These are phyloP conservation scores for Ganoderma multipileum DNA, from an alignment of 1,284 basidiomycete species.

Conservation along the genomic window DNA sequence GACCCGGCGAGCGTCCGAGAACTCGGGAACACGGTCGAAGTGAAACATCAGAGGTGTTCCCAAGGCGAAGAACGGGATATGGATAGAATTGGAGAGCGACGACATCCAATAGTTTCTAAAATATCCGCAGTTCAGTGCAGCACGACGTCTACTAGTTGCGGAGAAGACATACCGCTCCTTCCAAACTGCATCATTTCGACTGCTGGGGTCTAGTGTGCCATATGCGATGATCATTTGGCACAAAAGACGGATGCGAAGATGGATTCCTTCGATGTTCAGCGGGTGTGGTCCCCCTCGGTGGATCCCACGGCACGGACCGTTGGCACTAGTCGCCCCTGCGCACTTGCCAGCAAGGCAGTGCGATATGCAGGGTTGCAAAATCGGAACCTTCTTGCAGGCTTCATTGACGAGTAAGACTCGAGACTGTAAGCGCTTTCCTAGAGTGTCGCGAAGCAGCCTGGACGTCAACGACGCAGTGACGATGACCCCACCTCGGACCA, in stretches of 20 bases:
- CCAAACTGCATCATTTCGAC: not conserved
- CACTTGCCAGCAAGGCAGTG: not conserved
- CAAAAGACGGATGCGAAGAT: not conserved
- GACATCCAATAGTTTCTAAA: not conserved
- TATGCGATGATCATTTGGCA: not conserved
- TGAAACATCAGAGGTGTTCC: slow-evolving; percentile 4
- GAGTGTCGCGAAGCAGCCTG: not conserved
- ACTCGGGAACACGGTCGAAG: not conserved
- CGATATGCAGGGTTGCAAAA: not conserved
- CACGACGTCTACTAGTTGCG: not conserved
- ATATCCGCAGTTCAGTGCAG: not conserved
- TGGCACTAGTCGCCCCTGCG: not conserved
- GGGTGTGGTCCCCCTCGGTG: not conserved
- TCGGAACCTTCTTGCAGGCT: not conserved
- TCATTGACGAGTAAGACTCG: not conserved
- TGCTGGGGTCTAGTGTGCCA: not conserved
- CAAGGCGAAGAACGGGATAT: not conserved
- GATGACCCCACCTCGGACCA: not conserved
- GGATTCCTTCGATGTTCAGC: not conserved
- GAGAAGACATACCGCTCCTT: not conserved
- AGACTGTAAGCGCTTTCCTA: not conserved
- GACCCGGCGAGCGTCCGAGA: not conserved
- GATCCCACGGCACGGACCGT: not conserved
- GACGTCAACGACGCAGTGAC: not conserved
- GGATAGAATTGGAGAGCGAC: not conserved